phyloP scores from a whole-genome alignment of 2,329 filamentous ascomycete species.

The Sporothrix mexicana region DNA sequence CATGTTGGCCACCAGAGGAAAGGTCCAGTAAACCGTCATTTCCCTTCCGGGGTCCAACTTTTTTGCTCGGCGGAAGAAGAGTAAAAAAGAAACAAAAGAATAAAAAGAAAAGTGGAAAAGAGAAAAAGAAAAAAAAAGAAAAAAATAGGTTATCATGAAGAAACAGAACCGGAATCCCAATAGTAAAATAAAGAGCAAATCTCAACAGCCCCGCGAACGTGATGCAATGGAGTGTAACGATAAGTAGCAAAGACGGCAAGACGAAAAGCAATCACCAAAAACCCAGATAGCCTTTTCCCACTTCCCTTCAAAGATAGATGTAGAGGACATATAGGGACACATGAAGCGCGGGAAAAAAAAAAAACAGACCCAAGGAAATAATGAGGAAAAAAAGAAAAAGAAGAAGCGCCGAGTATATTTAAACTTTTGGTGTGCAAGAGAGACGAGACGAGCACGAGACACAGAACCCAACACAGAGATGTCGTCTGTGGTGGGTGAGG shows the following conservation, averaged over 20 bases:
- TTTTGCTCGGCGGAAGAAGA: constrained; percentile 6
- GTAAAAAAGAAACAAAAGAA: constrained; percentile 16
- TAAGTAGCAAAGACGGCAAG: constrained; percentile 8
- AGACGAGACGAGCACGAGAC: not conserved
- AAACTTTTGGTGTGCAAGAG: constrained; percentile 27
- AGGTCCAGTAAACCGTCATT: not conserved
- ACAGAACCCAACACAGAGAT: not conserved
- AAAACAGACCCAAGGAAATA: constrained; percentile 6
- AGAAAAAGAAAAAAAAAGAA: constrained; percentile 22
- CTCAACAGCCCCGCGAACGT: constrained; percentile 26
- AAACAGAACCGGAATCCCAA: constrained; percentile 22
- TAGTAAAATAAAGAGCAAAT: constrained; percentile 11
- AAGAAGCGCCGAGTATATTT: not conserved
- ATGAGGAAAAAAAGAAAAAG: constrained; percentile 3
- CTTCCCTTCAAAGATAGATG: constrained; percentile 7
- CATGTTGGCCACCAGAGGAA: not conserved
- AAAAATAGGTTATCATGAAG: constrained; percentile 16
- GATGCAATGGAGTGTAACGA: constrained; percentile 25
- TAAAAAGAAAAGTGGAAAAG: constrained; percentile 33
- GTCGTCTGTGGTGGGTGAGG: not conserved
- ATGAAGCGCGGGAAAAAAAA: not conserved
- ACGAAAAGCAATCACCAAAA: constrained; percentile 20
- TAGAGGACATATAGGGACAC: constrained; percentile 22
- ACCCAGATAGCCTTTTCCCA: constrained; percentile 28
- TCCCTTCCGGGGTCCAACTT: not conserved